Conservation (phyloP, 257 asterid species). For the Ilex aquifolium region DNA sequence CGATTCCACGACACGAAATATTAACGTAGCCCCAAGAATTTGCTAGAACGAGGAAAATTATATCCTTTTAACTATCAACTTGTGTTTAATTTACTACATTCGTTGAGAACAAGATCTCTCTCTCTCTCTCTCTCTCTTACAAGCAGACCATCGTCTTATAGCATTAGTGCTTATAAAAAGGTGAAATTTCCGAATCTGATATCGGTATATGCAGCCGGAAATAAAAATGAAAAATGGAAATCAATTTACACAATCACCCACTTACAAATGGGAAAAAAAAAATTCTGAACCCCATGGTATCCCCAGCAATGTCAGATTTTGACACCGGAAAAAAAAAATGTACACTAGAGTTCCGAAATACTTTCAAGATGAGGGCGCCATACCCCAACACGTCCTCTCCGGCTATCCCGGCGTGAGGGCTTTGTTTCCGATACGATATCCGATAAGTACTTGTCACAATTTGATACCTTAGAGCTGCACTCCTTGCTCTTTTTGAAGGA, state of each 20-base stretch:
- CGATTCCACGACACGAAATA: too few species aligned
- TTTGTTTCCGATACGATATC: slow-evolving; percentile 24
- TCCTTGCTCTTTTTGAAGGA: slow-evolving; percentile 27
- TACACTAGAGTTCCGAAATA: slow-evolving; percentile 42
- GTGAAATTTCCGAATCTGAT: slow-evolving; percentile 27
- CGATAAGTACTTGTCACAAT: background rate
- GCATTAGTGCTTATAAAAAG: too few species aligned
- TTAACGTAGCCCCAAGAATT: too few species aligned
- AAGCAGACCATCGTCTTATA: background rate
- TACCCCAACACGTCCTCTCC: slow-evolving; percentile 35
- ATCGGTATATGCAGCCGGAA: slow-evolving; percentile 34
- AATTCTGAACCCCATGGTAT: background rate
- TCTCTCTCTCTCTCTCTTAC: background rate
- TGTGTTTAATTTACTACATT: too few species aligned
- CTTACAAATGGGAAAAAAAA: slow-evolving; percentile 5
- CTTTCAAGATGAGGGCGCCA: slow-evolving; percentile 70
- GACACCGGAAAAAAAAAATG: background rate
- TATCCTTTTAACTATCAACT: too few species aligned
- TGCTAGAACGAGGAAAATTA: too few species aligned
- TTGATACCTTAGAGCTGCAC: background rate
- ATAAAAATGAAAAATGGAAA: slow-evolving; percentile 5
- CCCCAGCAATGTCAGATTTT: too few species aligned
- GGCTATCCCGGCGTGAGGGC: slow-evolving; percentile 30
- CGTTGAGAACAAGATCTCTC: too few species aligned
- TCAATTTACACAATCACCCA: slow-evolving; percentile 36